Percentiles rank a stretch among this genome's conserved stretches.
Evolutionary conservation across 2,329 filamentous ascomycete genomes (phyloP).

Genomic region (Xylariaceae sp.): DNA sequence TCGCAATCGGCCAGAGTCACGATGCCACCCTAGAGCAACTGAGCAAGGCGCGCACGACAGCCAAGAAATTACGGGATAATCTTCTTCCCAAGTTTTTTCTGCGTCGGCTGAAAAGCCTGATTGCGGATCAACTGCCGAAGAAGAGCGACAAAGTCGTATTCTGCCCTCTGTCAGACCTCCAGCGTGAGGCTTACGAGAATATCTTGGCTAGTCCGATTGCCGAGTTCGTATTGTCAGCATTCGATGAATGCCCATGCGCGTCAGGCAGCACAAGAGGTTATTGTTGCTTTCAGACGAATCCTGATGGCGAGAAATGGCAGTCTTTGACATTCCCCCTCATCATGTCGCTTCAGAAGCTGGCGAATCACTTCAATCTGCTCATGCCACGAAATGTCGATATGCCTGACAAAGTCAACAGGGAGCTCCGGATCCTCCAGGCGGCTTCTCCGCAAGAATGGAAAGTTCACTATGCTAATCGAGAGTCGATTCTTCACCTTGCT

Average conservation of each 20-base stretch:
- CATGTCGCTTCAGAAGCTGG: constrained; percentile 74
- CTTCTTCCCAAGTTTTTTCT: constrained; percentile 86
- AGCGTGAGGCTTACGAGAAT: constrained; percentile 76
- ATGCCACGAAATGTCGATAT: constrained; percentile 63
- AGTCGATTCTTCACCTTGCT: constrained; percentile 73
- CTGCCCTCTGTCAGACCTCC: constrained; percentile 78
- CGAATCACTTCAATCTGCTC: constrained; percentile 87
- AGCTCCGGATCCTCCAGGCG: constrained; percentile 66
- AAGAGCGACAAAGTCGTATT: constrained; percentile 95
- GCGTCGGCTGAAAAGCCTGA: constrained; percentile 85
- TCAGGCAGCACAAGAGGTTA: constrained; percentile 69
- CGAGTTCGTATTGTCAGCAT: constrained; percentile 60
- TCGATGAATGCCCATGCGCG: constrained; percentile 63
- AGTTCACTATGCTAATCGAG: constrained; percentile 65
- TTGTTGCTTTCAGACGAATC: constrained; percentile 65
- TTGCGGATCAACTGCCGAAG: constrained; percentile 86
- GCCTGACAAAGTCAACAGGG: constrained; percentile 69
- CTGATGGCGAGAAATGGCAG: constrained; percentile 64
- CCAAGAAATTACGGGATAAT: constrained; percentile 78
- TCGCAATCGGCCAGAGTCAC: constrained; percentile 86
- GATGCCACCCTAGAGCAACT: constrained; percentile 82
- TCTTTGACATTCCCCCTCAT: constrained; percentile 81
- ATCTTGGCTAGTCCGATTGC: constrained; percentile 71
- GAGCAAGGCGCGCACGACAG: constrained; percentile 72
- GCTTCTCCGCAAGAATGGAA: constrained; percentile 73